phyloP scores from a whole-genome alignment of 345 rosid species.

The Eucalyptus decipiens region DNA sequence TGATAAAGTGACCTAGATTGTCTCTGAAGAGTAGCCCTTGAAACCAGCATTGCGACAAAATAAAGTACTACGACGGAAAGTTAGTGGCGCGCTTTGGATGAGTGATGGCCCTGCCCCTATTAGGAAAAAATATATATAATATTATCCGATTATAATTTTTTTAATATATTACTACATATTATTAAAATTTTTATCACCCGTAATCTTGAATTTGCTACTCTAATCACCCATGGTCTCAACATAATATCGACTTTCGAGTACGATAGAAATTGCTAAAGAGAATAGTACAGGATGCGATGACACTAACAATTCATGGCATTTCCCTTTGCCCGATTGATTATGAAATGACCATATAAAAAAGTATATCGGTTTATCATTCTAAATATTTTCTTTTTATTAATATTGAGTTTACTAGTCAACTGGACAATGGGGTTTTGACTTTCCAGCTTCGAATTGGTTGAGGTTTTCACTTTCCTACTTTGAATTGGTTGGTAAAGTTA shows the following conservation, averaged over 20 bases:
- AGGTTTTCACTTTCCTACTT: background rate
- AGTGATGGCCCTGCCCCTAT: background rate
- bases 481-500: background rate
- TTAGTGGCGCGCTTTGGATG: background rate
- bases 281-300: too few relatives aligned
- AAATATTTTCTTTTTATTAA: background rate
- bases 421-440: background rate
- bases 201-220: too few relatives aligned
- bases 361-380: background rate
- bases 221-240: too few relatives aligned
- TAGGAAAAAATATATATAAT: too few relatives aligned
- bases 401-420: background rate
- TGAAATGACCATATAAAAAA: background rate
- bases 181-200: too few relatives aligned
- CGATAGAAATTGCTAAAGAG: too few relatives aligned
- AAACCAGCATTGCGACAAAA: background rate
- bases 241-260: too few relatives aligned
- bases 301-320: too few relatives aligned
- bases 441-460: fast-evolving
- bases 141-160: too few relatives aligned
- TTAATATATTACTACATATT: too few relatives aligned
- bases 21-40: background rate
- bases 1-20: background rate
- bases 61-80: too few relatives aligned
- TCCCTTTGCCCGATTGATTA: too few relatives aligned